These are phyloP conservation scores for Aspergillus tubingensis DNA, from an alignment of 2,329 filamentous ascomycete species.

Conservation along the genomic window DNA sequence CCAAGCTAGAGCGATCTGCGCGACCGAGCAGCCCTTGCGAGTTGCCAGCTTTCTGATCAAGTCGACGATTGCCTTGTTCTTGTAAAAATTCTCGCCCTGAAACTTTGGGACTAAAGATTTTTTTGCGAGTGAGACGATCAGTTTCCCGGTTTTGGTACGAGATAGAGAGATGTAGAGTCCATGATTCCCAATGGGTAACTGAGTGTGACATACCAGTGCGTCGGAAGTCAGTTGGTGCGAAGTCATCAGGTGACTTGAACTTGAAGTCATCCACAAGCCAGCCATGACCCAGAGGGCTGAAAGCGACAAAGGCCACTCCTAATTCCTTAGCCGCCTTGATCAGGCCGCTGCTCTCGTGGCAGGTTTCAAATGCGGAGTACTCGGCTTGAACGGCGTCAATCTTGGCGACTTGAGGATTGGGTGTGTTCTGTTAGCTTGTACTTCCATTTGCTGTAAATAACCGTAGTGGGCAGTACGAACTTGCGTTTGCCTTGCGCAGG, in stretches of 20 bases:
- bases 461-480: constrained; percentile 23
- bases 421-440: too few species aligned
- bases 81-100: constrained; percentile 51
- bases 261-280: constrained; percentile 51
- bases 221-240: constrained; percentile 46
- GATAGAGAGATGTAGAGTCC: too few species aligned
- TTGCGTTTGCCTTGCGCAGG: constrained; percentile 48
- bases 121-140: too few species aligned
- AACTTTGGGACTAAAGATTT: constrained; percentile 28
- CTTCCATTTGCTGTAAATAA: too few species aligned
- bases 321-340: constrained; percentile 47
- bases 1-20: constrained; percentile 46
- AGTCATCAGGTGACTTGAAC: constrained; percentile 50
- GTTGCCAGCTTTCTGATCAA: constrained; percentile 45
- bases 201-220: constrained; percentile 34
- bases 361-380: constrained; percentile 48
- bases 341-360: constrained; percentile 44
- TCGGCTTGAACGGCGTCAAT: constrained; percentile 52
- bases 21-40: constrained; percentile 35
- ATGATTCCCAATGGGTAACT: too few species aligned
- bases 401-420: constrained; percentile 42
- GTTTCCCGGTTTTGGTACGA: too few species aligned
- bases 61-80: constrained; percentile 46
- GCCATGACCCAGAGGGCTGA: constrained; percentile 51
- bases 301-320: constrained; percentile 48